A percentile compares a stretch with the other conserved stretches of the same genome.
These are phyloP conservation scores for Rhododendron mucronatum DNA, from an alignment of 148 eudicot species.

Conservation along the genomic window DNA sequence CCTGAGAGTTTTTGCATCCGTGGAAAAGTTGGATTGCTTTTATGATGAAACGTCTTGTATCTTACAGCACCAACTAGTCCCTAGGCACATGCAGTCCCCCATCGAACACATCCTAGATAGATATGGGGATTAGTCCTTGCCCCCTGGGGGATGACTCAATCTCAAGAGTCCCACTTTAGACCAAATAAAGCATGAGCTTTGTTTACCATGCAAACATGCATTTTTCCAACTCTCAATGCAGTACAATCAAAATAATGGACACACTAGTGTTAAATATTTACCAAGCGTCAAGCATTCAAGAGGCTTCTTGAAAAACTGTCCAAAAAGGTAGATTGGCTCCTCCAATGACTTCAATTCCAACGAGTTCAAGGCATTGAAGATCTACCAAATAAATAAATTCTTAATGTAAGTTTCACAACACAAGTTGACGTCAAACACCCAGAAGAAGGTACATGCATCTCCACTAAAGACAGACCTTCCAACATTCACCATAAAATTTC, in stretches of 20 bases:
- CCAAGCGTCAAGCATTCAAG: conserved; percentile 93
- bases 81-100: neutral
- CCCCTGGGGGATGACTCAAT: neutral
- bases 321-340: conserved; percentile 93
- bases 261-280: conserved; percentile 26
- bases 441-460: conserved; percentile 27
- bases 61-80: neutral
- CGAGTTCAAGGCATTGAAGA: conserved; percentile 90
- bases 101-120: neutral
- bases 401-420: conserved; percentile 13
- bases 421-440: conserved; percentile 11
- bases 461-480: conserved; percentile 71
- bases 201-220: neutral
- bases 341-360: conserved; percentile 94
- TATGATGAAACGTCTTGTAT: neutral
- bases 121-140: neutral
- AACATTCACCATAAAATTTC: conserved; percentile 77
- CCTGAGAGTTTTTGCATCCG: neutral
- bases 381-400: conserved; percentile 36
- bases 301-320: conserved; percentile 94
- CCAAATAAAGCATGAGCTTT: neutral
- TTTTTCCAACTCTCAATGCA: neutral
- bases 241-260: neutral
- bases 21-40: neutral
- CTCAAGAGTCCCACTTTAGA: neutral